These are phyloP conservation scores for Apiotrichum domesticum DNA, from an alignment of 1,284 basidiomycete species.

Conservation along the genomic window DNA sequence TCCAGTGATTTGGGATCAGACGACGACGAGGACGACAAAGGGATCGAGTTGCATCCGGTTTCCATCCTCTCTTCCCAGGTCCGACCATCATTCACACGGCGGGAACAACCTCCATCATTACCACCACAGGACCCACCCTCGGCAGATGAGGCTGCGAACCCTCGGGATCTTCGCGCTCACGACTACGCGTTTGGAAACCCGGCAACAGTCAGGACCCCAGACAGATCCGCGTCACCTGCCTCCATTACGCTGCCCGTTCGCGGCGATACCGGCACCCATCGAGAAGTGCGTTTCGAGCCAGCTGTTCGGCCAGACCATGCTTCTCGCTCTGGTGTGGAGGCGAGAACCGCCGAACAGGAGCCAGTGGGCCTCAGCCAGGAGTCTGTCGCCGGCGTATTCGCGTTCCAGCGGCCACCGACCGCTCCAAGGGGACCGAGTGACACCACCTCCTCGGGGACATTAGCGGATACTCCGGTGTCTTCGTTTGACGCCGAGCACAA, in stretches of 20 bases:
- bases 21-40: background rate
- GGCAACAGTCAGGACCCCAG: too few species aligned
- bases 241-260: background rate
- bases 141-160: too few species aligned
- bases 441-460: too few species aligned
- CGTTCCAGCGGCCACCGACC: slow-evolving; percentile 41
- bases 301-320: background rate
- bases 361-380: slow-evolving; percentile 51
- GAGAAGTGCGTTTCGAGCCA: background rate
- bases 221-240: background rate
- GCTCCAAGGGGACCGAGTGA: slow-evolving; percentile 2
- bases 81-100: background rate
- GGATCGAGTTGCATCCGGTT: background rate
- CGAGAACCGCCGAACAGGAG: too few species aligned
- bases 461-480: background rate
- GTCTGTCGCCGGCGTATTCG: slow-evolving; percentile 46
- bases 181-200: background rate
- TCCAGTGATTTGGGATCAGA: background rate
- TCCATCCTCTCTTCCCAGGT: background rate
- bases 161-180: background rate
- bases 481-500: background rate
- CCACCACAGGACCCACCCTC: too few species aligned
- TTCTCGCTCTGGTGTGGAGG: background rate
- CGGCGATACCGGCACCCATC: background rate
- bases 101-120: background rate